Conservation (phyloP, 148 eudicot species). For the Cornus controversa region DNA sequence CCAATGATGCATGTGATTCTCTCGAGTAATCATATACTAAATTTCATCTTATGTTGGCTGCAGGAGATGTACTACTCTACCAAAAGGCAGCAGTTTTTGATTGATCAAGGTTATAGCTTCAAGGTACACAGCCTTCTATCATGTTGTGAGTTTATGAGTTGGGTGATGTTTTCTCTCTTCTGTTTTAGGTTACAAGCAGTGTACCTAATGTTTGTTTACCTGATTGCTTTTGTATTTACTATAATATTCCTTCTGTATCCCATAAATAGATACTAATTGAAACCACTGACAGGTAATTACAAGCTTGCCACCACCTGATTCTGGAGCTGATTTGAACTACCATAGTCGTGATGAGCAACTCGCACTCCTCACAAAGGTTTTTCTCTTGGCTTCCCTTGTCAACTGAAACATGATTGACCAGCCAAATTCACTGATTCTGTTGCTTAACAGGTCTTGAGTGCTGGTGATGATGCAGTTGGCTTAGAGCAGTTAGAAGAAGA, state of each 20-base stretch:
- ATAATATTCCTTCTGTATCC: not conserved
- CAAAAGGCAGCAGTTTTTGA: conserved; percentile 95
- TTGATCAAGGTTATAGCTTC: conserved; percentile 98
- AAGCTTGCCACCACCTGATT: conserved; percentile 87
- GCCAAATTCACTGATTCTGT: not conserved
- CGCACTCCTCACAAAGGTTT: conserved; percentile 73
- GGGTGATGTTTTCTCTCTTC: not conserved
- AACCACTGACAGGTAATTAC: conserved; percentile 66
- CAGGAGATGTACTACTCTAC: conserved; percentile 99
- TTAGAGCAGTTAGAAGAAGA: conserved; percentile 93
- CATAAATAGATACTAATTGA: not conserved
- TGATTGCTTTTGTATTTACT: not conserved
- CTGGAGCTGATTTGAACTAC: conserved; percentile 62
- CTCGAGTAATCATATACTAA: not conserved
- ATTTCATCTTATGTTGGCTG: conserved; percentile 16
- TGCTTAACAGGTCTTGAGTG: conserved; percentile 61
- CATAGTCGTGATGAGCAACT: conserved; percentile 63
- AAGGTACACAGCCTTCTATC: conserved; percentile 46
- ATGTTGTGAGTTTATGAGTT: no score
- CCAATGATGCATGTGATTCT: not conserved
- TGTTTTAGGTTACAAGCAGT: no score
- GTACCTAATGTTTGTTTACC: not conserved
- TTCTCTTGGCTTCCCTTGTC: not conserved
- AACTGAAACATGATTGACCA: not conserved
- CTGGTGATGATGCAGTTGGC: conserved; percentile 87